Evolutionary conservation across 306 rosid genomes (phyloP).

Genomic region (Cercis canadensis): DNA sequence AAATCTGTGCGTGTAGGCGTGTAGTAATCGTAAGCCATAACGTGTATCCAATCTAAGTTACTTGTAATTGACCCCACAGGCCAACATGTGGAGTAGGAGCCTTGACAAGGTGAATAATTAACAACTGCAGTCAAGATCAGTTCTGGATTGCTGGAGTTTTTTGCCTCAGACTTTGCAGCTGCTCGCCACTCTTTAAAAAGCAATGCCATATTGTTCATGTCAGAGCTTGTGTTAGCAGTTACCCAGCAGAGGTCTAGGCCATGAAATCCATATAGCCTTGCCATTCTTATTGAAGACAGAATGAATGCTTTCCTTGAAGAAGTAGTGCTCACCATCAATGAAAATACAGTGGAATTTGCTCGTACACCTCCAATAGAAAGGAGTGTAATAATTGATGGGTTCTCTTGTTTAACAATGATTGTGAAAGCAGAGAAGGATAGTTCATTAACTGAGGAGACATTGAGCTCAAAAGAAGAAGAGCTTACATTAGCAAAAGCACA

Average conservation of each 20-base stretch:
- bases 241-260: conserved; percentile 49
- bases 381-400: conserved; percentile 44
- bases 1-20: too few species aligned
- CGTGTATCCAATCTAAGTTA: too few species aligned
- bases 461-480: conserved; percentile 44
- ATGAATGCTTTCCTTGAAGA: conserved; percentile 44
- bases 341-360: not conserved
- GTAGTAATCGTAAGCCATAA: too few species aligned
- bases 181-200: conserved; percentile 48
- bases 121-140: conserved; percentile 38
- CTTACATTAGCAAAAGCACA: conserved; percentile 40
- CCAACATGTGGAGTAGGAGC: not conserved
- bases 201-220: conserved; percentile 42
- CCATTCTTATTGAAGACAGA: conserved; percentile 37
- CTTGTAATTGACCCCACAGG: conserved; percentile 39
- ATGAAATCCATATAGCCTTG: conserved; percentile 44
- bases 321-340: conserved; percentile 20
- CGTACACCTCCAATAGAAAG: conserved; percentile 29
- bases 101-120: too few species aligned
- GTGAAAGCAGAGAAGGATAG: conserved; percentile 41
- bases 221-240: conserved; percentile 22
- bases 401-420: conserved; percentile 21
- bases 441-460: not conserved
- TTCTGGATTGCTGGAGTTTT: not conserved
- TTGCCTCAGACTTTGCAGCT: conserved; percentile 34